Conservation (phyloP, 2,329 filamentous ascomycete species). For the Pestalotiopsis sp. region DNA sequence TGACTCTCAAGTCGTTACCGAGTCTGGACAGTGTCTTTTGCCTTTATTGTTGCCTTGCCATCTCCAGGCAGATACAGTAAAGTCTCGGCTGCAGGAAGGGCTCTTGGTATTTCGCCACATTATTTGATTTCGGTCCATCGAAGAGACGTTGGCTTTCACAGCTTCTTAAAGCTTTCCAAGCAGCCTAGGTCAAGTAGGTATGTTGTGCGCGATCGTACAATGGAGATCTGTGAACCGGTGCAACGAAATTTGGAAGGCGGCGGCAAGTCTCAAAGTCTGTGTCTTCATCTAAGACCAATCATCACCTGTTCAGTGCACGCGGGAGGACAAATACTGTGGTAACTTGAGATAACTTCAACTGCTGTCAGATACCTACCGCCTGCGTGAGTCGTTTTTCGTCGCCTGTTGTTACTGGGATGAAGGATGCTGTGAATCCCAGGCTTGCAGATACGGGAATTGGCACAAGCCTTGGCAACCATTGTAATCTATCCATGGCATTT, state of each 20-base stretch:
- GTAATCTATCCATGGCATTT: background rate
- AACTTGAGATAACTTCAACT: background rate
- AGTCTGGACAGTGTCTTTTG: background rate
- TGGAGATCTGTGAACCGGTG: background rate
- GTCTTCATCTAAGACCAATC: background rate
- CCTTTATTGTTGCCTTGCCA: background rate
- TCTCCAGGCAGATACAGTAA: background rate
- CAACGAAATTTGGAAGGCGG: background rate
- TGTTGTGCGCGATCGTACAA: background rate
- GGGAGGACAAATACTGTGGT: background rate
- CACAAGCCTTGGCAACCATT: background rate
- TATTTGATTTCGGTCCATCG: background rate
- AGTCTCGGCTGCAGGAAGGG: background rate
- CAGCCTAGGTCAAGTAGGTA: background rate
- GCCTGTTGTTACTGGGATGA: background rate
- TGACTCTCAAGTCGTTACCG: background rate
- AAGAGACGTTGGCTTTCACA: background rate
- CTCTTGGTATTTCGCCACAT: background rate
- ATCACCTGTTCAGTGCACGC: background rate
- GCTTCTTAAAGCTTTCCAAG: background rate
- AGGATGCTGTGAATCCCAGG: background rate
- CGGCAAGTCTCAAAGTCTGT: background rate
- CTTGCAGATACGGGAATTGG: background rate
- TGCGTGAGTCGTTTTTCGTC: background rate
- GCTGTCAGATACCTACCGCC: background rate